phyloP scores from a whole-genome alignment of 2,329 filamentous ascomycete species.

The Paecilomyces fulvus region DNA sequence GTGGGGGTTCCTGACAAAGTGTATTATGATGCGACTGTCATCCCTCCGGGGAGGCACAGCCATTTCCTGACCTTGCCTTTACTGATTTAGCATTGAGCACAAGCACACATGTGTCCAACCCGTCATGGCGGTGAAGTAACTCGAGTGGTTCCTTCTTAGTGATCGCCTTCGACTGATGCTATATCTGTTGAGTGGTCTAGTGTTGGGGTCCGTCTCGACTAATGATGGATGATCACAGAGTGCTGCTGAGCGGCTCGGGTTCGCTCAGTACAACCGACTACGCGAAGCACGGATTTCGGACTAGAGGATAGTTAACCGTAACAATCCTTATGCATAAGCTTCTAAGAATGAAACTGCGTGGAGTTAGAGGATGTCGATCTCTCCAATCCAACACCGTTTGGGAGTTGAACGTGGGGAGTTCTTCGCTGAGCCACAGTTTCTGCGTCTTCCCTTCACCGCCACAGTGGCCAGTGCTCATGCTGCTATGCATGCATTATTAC shows the following conservation, averaged over 20 bases:
- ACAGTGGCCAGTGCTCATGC: not conserved
- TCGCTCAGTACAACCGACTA: not conserved
- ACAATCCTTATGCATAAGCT: not conserved
- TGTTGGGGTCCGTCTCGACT: not conserved
- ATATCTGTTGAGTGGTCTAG: not conserved
- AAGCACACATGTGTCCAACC: not conserved
- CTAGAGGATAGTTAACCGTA: not conserved
- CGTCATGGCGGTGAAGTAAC: not conserved
- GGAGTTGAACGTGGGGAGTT: not conserved
- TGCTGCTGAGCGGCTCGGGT: not conserved
- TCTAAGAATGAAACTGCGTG: not conserved
- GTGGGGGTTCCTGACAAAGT: slow-evolving; percentile 57
- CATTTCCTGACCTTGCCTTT: slow-evolving; percentile 17
- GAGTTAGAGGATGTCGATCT: not conserved
- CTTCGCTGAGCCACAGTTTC: not conserved
- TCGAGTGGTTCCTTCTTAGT: not conserved
- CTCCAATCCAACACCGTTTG: not conserved
- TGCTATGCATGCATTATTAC: not conserved
- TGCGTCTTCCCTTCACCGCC: not conserved
- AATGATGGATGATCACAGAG: not conserved
- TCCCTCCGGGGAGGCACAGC: slow-evolving; percentile 31
- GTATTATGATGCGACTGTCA: slow-evolving; percentile 63
- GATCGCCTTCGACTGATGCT: not conserved
- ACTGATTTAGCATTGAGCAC: not conserved
- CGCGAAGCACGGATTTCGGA: not conserved